phyloP scores from a whole-genome alignment of 116 monocot genomes.

The Phalaenopsis hybrid region DNA sequence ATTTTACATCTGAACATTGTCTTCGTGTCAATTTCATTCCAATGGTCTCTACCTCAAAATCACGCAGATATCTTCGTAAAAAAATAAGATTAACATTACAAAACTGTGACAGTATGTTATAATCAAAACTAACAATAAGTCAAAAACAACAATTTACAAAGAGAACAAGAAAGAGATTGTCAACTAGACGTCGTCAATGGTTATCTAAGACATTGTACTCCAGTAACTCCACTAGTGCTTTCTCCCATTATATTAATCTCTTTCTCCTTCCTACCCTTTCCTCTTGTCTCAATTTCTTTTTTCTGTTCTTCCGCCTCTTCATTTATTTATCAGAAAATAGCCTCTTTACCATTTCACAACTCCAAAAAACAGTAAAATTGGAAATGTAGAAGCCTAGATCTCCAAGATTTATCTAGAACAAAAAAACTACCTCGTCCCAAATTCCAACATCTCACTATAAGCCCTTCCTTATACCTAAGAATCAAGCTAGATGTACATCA shows the following conservation, averaged over 20 bases:
- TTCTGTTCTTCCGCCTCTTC: not conserved
- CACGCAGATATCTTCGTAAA: constrained; percentile 73
- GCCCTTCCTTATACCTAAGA: no score
- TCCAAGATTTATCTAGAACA: not conserved
- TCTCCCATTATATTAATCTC: not conserved
- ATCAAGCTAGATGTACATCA: no score
- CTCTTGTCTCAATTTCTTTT: not conserved
- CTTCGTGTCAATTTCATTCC: constrained; percentile 94
- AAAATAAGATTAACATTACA: constrained; percentile 13
- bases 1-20: constrained; percentile 66
- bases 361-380: not conserved
- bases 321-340: not conserved
- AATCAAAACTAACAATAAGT: not conserved
- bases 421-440: not conserved
- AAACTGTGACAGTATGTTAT: not conserved
- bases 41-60: constrained; percentile 99
- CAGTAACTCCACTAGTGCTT: not conserved
- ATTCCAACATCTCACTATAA: not conserved
- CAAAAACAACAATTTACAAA: not conserved
- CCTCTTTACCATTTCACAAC: not conserved
- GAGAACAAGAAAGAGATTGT: not conserved
- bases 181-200: not conserved
- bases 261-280: not conserved
- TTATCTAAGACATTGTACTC: not conserved
- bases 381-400: not conserved